Evolutionary conservation across 176 grass and related monocot species (phyloP), one percentile per base, ranked within the genome.

Genomic region (Thinopyrum elongatum): DNA sequence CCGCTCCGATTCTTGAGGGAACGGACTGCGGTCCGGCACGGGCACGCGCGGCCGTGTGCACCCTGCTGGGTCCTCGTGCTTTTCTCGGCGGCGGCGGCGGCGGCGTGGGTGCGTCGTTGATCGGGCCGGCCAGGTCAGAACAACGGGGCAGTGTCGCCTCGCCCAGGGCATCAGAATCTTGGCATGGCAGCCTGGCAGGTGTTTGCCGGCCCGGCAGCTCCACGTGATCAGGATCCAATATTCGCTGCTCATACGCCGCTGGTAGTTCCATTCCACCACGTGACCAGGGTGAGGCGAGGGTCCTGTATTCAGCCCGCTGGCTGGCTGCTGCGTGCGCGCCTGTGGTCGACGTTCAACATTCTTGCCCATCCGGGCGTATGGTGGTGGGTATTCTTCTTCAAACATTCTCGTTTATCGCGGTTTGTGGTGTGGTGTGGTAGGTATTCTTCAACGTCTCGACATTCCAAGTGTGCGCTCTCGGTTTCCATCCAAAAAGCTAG

Each of bases 81-180:
- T 53, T 51, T 53, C 49, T 53, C 49, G 33, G 1, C 29, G 30
- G 1, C 67, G 53, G 53, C 53, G 46, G 31, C 25, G 71, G 57
- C 42, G 82, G 62, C 47, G 62, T 25, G 76, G 62, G 42, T 72
- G 84, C 84, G 64, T 25, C 19, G 65, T 55, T 57, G 39, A 57
- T 76, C 62, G 12, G 27, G 71, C 47, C 21, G 34, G 22, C 12
- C 63, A 65, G 79, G 33, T 36, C 64, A 49, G 16, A 47, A 10
- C 35, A 67, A 33, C 47, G 34, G 22, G 3, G 4, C 14, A 35
- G 4, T 47, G 63, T 35, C n/a, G 15, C 14, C 57, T 53, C 46
- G 14, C 3, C 5, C 14, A 49, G 16, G 49, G 49, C 49, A 65
- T 51, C 64, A 34, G 72, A 90, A 83, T 86, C 83, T 63, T 38